phyloP scores from a whole-genome alignment of 106 monocot species.

The Vanilla planifolia region DNA sequence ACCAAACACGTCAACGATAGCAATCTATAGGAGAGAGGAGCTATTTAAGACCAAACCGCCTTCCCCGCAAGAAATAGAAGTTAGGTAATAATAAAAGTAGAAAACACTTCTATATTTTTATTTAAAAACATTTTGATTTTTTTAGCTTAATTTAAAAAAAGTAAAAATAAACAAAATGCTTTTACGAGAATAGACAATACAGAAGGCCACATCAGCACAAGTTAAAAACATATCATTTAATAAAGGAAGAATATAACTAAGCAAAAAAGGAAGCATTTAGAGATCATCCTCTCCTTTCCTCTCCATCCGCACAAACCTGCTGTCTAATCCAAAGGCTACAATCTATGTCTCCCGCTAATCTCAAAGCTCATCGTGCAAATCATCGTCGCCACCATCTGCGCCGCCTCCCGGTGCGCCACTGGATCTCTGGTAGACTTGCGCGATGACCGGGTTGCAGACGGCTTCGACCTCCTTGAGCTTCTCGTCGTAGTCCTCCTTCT shows the following conservation, averaged over 20 bases:
- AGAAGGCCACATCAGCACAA: neutral
- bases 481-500: constrained; percentile 19
- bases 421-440: constrained; percentile 11
- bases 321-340: neutral
- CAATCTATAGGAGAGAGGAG: too few relatives aligned
- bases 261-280: neutral
- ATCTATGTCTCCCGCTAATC: too few relatives aligned
- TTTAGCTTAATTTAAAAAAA: too few relatives aligned
- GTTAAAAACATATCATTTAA: neutral
- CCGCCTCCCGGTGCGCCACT: constrained; percentile 4
- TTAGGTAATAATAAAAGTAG: too few relatives aligned
- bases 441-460: constrained; percentile 13
- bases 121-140: too few relatives aligned
- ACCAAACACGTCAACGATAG: too few relatives aligned
- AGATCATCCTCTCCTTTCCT: neutral
- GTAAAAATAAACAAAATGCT: too few relatives aligned
- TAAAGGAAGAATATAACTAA: neutral
- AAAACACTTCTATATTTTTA: too few relatives aligned
- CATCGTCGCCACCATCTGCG: constrained; percentile 7
- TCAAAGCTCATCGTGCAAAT: constrained; percentile 16
- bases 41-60: too few relatives aligned
- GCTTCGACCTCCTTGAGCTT: constrained; percentile 23
- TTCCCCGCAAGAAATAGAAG: too few relatives aligned
- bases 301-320: neutral
- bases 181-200: neutral